Evolutionary conservation across 495 filamentous ascomycete genomes (phyloP), one percentile per base, ranked within the genome.

Genomic region (Rhizodiscina lignyota): DNA sequence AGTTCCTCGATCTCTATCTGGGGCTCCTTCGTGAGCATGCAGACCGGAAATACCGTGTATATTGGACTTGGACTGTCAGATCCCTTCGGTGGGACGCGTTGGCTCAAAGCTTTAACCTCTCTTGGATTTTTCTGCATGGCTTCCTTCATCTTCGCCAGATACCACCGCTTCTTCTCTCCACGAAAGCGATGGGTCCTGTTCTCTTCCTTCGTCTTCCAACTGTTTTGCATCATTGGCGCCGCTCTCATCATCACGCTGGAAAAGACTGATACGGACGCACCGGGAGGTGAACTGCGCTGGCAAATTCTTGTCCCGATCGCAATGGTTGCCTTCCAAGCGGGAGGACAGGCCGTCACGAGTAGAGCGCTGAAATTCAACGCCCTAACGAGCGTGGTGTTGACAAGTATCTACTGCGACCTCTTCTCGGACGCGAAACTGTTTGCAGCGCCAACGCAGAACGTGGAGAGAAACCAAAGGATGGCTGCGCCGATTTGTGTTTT

Each of bases 21-120:
- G 78, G 77, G 77, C 10, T 71, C 72, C 1, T 83, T 84, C 45
- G 77, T 79, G 18, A 77, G 70, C 44, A 83, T 84, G 79, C 77
- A 84, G 47, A 83, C 78, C 18, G 55, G 55, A 18, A 84, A 84
- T 52, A 81, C 79, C 0, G 70, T 84, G 12, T 83, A 81, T 48
- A 56, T 80, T 17, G 79, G 74, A 4, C 64, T 84, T 4, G 79
- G 78, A 0, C 49, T 83, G 1, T 56, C 62, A 2, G 58, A 64
- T 0, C 77, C 74, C 0, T 42, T 45, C 5, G 61, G 58, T 18
- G 66, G 60, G 0, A 64, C 59, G 4, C 61, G 71, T 5, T 81
- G 73, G 72, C 66, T 77, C 49, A 78, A 77, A 49, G 74, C 77
- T 1, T 62, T 60, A 3, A 59, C 62, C 4, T 80, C 77, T 0